Percentiles rank a stretch among this genome's conserved stretches.
Conservation (phyloP, 1,139 yeast species). For the Debaryomyces singareniensis region DNA sequence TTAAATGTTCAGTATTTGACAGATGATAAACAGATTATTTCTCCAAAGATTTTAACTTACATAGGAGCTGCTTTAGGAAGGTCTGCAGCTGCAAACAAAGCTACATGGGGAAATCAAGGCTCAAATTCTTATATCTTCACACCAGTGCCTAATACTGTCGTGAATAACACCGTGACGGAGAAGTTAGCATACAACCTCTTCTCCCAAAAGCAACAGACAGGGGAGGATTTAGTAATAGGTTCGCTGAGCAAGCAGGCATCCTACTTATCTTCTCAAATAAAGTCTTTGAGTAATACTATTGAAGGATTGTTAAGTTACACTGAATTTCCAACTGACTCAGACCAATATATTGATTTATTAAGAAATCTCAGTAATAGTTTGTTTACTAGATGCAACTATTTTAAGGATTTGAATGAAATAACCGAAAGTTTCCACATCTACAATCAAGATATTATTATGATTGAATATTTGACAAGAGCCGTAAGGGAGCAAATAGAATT, state of each 20-base stretch:
- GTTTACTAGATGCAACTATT: conserved; percentile 51
- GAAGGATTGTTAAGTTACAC: conserved; percentile 51
- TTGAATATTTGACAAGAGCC: conserved; percentile 78
- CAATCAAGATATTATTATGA: conserved; percentile 76
- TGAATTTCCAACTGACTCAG: conserved; percentile 40
- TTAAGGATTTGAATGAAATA: conserved; percentile 52
- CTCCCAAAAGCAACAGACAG: conserved; percentile 15
- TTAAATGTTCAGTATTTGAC: conserved; percentile 49
- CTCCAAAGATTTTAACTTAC: conserved; percentile 55
- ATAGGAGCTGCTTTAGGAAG: conserved; percentile 73
- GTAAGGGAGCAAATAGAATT: conserved; percentile 81
- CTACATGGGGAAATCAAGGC: conserved; percentile 36
- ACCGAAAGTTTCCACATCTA: conserved; percentile 64
- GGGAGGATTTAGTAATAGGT: conserved; percentile 12
- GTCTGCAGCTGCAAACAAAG: conserved; percentile 34
- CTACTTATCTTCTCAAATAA: conserved; percentile 49
- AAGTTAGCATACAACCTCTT: conserved; percentile 45
- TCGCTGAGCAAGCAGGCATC: conserved; percentile 20
- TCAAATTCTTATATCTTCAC: conserved; percentile 62
- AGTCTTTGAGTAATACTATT: conserved; percentile 45
- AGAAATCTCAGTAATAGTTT: conserved; percentile 61
- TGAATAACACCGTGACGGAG: conserved; percentile 55
- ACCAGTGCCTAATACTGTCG: conserved; percentile 66
- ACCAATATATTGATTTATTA: conserved; percentile 51
- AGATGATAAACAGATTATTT: conserved; percentile 29